Conservation (phyloP, 257 asterid genomes). For the Solanum commersonii region DNA sequence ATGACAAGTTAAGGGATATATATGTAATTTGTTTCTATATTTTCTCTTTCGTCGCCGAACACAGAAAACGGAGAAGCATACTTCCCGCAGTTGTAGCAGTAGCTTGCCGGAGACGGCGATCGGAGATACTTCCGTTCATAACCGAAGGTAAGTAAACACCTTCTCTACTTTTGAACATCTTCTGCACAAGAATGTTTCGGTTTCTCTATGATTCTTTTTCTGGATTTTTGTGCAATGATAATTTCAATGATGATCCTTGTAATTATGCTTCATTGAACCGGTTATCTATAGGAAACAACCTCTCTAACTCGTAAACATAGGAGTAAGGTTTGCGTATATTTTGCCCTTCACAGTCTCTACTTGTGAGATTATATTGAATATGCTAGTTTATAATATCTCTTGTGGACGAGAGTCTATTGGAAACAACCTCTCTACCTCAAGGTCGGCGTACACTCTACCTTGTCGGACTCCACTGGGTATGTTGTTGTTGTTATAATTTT, state of each 20-base stretch:
- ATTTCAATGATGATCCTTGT: not conserved
- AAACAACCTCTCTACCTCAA: not conserved
- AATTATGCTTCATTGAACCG: not conserved
- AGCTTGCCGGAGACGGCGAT: not conserved
- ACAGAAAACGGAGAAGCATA: not conserved
- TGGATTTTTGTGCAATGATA: not conserved
- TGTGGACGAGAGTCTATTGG: too few species aligned
- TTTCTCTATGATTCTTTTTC: not conserved
- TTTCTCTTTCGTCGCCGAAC: not conserved
- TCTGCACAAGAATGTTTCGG: not conserved
- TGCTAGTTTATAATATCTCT: not conserved
- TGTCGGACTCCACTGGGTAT: not conserved
- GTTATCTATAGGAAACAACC: not conserved
- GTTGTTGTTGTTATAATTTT: not conserved
- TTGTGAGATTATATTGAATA: too few species aligned
- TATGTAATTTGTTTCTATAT: not conserved
- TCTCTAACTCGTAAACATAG: not conserved
- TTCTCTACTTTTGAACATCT: not conserved
- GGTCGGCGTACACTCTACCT: not conserved
- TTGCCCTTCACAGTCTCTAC: not conserved
- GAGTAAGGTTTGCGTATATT: not conserved
- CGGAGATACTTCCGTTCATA: not conserved
- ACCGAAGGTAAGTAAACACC: not conserved
- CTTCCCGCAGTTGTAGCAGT: not conserved
- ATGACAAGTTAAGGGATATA: not conserved